Evolutionary conservation across 768 basidiomycete species (phyloP), one percentile per base, ranked within the genome.

Genomic region (Phaeotremella fagi): DNA sequence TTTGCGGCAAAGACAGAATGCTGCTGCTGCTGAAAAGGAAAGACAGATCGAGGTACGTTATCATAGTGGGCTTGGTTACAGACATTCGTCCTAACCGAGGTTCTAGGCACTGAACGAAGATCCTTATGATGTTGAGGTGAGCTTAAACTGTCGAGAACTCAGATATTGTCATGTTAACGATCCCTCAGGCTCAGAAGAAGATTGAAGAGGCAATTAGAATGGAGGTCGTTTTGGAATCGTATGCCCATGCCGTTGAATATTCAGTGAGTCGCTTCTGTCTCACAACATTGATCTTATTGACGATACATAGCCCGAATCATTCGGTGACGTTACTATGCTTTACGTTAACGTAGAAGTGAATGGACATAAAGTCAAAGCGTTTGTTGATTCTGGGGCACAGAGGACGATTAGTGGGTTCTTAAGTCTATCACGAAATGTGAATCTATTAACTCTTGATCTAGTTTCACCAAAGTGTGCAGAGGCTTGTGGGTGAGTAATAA

Each of bases 301-400:
- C 31, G 16, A 7, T 7, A 33, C 9, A 33, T 33, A 71, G 68
- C 94, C 94, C 0, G 92, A 98, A 75, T 81, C 83, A 49, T 99
- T 99, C 74, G 95, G 90, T 15, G 81, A 84, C 56, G 95, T 99
- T 27, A 86, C 83, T 2, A 99, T 99, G 95, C 85, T 99, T 51
- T 99, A 92, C 64, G 87, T 98, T 58, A 82, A 85, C 23, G 84
- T 91, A 0, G 95, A 97, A 67, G 90, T 99, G 1, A 99, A 99
- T 67, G 85, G 86, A 1, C 79, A 81, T 55, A 86, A 86, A 3
- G 83, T 98, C 31, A 92, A 90, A 74, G 95, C 95, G 0, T 99
- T 99, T 63, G 95, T 99, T 37, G 95, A 99, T 72, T 95, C 90
- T 60, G 95, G 94, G 36, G 95, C 95, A 11, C 95, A 99, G 67